Conservation (phyloP, 2,329 filamentous ascomycete species). For the Diaporthe aspalathi region DNA sequence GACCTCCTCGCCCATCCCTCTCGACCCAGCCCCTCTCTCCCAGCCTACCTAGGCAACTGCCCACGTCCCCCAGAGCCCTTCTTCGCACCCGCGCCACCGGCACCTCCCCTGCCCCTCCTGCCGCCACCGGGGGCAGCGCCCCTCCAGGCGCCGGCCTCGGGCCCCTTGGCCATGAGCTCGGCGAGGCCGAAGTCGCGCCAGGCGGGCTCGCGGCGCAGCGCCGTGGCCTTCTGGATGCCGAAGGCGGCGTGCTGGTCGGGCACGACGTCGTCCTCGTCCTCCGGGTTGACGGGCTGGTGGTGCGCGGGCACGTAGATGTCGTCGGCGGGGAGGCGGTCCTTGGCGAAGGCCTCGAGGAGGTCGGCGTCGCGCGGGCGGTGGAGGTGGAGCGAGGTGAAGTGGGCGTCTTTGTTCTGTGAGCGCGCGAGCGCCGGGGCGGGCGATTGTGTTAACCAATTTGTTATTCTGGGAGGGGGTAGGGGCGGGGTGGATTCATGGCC, state of each 20-base stretch:
- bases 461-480: not conserved
- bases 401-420: slow-evolving; percentile 79
- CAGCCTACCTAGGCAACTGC: slow-evolving; percentile 20
- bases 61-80: not conserved
- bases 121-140: slow-evolving; percentile 39
- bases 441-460: too few relatives aligned
- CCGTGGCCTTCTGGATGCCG: slow-evolving; percentile 84
- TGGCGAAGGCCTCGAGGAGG: slow-evolving; percentile 82
- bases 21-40: not conserved
- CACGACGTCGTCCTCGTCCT: slow-evolving; percentile 90
- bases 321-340: slow-evolving; percentile 77
- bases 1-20: too few relatives aligned
- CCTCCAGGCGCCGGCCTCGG: slow-evolving; percentile 46
- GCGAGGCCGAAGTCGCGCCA: slow-evolving; percentile 85
- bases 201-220: slow-evolving; percentile 75
- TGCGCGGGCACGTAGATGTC: slow-evolving; percentile 85
- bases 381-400: slow-evolving; percentile 81
- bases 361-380: slow-evolving; percentile 78
- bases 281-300: slow-evolving; percentile 84
- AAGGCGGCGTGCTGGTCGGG: slow-evolving; percentile 90
- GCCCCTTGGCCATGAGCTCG: slow-evolving; percentile 75
- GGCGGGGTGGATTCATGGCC: not conserved
- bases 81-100: slow-evolving; percentile 27
- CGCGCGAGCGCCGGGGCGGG: too few relatives aligned
- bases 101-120: slow-evolving; percentile 27